These are phyloP conservation scores for Starmerella roubikii DNA, from an alignment of 805 yeast genomes.

Conservation along the genomic window DNA sequence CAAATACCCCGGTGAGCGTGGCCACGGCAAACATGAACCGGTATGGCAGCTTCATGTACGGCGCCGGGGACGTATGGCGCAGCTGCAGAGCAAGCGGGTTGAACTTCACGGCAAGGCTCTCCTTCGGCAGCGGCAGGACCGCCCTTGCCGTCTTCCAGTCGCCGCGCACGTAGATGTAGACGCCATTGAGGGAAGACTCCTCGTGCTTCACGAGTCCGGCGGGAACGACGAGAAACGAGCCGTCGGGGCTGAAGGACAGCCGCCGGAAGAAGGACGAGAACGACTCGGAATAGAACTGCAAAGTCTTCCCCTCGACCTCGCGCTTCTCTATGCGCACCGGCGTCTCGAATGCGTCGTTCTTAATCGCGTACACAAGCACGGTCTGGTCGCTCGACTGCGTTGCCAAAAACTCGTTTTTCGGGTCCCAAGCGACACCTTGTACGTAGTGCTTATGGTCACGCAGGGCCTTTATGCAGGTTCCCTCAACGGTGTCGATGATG, in stretches of 20 bases:
- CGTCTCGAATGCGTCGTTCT: neutral
- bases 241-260: conserved; percentile 80
- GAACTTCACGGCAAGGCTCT: conserved; percentile 72
- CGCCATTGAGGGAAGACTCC: conserved; percentile 35
- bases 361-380: conserved; percentile 50
- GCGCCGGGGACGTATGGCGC: conserved; percentile 13
- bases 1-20: conserved; percentile 67
- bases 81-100: conserved; percentile 50
- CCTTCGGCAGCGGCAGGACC: conserved; percentile 59
- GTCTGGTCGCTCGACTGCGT: conserved; percentile 86
- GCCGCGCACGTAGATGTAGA: conserved; percentile 61
- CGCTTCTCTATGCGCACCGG: conserved; percentile 3
- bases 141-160: conserved; percentile 63
- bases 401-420: conserved; percentile 57
- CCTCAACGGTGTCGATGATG: conserved; percentile 45
- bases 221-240: conserved; percentile 62
- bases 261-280: conserved; percentile 83
- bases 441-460: conserved; percentile 78
- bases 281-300: conserved; percentile 54
- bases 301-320: conserved; percentile 1
- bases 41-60: conserved; percentile 57
- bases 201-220: conserved; percentile 41
- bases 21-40: conserved; percentile 86
- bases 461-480: conserved; percentile 43
- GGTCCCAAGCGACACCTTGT: conserved; percentile 97